Percentiles rank a stretch among this genome's conserved stretches.
These are phyloP conservation scores for Neurospora sp. DNA, from an alignment of 495 filamentous ascomycete genomes.

Conservation along the genomic window DNA sequence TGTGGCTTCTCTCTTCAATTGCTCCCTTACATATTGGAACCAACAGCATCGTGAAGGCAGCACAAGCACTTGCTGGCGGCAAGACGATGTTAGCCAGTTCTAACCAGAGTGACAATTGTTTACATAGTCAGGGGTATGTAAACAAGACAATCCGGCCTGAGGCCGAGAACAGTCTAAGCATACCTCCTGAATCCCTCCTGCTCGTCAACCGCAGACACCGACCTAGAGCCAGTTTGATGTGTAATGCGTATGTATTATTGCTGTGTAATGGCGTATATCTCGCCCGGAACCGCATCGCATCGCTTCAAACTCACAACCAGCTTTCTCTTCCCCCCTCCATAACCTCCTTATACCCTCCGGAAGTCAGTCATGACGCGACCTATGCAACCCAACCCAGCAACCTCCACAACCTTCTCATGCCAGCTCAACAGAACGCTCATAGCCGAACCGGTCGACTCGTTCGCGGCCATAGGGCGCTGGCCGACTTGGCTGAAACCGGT, in stretches of 20 bases:
- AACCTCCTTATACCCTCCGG: conserved; percentile 58
- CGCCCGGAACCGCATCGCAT: neutral
- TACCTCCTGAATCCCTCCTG: neutral
- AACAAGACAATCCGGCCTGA: neutral
- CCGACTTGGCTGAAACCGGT: conserved; percentile 81
- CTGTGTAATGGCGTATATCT: neutral
- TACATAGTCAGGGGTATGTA: neutral
- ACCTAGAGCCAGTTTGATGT: neutral
- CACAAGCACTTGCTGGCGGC: neutral
- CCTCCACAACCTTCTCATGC: conserved; percentile 92
- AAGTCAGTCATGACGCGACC: conserved; percentile 87
- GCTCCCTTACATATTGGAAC: neutral
- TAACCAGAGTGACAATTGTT: neutral
- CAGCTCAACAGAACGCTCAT: conserved; percentile 93
- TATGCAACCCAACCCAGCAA: conserved; percentile 79
- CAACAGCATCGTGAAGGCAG: neutral
- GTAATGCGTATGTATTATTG: neutral
- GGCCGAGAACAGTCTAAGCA: neutral
- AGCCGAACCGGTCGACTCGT: conserved; percentile 69
- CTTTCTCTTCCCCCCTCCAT: neutral
- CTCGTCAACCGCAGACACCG: neutral
- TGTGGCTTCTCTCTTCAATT: neutral
- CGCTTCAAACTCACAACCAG: neutral
- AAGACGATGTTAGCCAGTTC: neutral
- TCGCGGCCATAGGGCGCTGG: conserved; percentile 48